These are phyloP conservation scores for Rhamnella rubrinervis DNA, from an alignment of 331 rosid species.

Conservation along the genomic window DNA sequence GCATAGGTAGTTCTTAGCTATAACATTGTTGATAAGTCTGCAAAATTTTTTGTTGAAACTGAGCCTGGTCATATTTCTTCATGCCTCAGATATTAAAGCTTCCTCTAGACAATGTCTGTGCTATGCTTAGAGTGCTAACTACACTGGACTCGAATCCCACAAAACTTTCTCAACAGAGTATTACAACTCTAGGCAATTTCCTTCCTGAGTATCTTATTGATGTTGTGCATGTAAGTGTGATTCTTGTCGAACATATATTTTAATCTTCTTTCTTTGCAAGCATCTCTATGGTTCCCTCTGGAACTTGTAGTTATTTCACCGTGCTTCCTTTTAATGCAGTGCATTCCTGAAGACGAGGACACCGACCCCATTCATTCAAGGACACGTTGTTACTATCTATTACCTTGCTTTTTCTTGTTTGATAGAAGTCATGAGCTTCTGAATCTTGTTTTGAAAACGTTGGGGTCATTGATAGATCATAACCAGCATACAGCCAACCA, in stretches of 20 bases:
- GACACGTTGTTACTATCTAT: constrained; percentile 36
- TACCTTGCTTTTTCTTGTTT: constrained; percentile 74
- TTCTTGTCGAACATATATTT: constrained; percentile 7
- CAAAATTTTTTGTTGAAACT: constrained; percentile 18
- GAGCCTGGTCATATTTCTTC: constrained; percentile 9
- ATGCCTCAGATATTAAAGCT: constrained; percentile 46
- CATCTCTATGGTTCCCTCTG: background rate
- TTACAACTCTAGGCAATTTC: constrained; percentile 42
- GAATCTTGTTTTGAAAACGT: constrained; percentile 50
- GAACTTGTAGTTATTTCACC: background rate
- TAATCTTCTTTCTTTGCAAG: too few relatives aligned
- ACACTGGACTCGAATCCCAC: constrained; percentile 56
- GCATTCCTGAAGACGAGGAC: constrained; percentile 37
- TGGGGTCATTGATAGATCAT: constrained; percentile 50
- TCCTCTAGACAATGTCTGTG: constrained; percentile 61
- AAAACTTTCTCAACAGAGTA: constrained; percentile 50
- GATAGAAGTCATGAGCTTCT: constrained; percentile 59
- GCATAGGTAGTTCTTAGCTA: constrained; percentile 2
- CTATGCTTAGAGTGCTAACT: constrained; percentile 62
- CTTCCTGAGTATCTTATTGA: constrained; percentile 61
- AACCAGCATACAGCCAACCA: constrained; percentile 22
- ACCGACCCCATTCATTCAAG: constrained; percentile 25
- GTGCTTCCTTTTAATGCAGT: constrained; percentile 36
- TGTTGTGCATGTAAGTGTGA: constrained; percentile 46
- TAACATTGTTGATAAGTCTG: constrained; percentile 8